A percentile compares a stretch with the other conserved stretches of the same genome.
phyloP scores from a whole-genome alignment of 441 rosid genomes.

The Jatropha podagrica region DNA sequence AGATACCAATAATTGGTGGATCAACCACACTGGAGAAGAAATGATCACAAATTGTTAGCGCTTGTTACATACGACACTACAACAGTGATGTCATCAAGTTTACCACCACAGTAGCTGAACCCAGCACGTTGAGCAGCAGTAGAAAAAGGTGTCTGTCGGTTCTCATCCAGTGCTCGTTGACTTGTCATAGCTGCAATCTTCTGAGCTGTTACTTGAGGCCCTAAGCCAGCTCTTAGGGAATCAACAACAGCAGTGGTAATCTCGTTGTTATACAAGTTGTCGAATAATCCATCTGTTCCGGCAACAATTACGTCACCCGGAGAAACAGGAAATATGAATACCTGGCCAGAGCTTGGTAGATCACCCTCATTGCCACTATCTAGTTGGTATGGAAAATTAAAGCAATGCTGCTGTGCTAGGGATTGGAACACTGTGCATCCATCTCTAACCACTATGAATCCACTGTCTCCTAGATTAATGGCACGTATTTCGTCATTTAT shows the following conservation, averaged over 20 bases:
- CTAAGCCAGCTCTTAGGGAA: conserved; percentile 61
- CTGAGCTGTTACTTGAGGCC: conserved; percentile 67
- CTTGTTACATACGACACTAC: conserved; percentile 69
- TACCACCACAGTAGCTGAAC: conserved; percentile 77
- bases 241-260: conserved; percentile 71
- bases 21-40: conserved; percentile 1
- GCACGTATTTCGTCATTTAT: conserved; percentile 60
- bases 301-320: conserved; percentile 81
- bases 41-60: conserved; percentile 22
- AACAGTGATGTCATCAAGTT: conserved; percentile 91
- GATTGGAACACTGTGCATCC: conserved; percentile 78
- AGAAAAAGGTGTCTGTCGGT: conserved; percentile 84
- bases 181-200: conserved; percentile 92
- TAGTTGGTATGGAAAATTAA: conserved; percentile 80
- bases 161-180: conserved; percentile 67
- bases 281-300: conserved; percentile 92
- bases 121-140: conserved; percentile 93
- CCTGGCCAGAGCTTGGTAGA: conserved; percentile 72
- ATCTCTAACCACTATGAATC: conserved; percentile 86
- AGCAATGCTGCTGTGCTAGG: conserved; percentile 87
- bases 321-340: conserved; percentile 66
- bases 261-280: conserved; percentile 82
- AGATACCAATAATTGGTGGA: not conserved
- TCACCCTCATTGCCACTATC: conserved; percentile 64
- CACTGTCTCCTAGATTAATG: conserved; percentile 84